Base-by-base conservation (phyloP, 1,284 basidiomycete species). In the Melampsora allii-populina region DNA sequence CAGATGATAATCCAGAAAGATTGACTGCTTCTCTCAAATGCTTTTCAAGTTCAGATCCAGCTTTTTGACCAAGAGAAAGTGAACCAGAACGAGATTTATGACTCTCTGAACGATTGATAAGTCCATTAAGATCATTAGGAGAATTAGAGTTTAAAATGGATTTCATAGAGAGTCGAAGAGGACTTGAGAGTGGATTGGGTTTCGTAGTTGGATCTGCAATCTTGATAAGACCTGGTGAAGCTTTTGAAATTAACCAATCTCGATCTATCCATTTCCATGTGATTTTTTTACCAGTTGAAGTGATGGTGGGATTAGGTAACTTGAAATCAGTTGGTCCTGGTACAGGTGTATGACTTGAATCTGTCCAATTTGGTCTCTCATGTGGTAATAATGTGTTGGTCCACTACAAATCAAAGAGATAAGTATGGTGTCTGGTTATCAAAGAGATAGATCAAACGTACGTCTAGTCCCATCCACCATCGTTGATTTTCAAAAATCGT, bases 401-500 rank as follows among this genome's bases (percentile, higher is more conserved):
- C 81, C 81, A 82, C 69, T 73, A 7, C 0, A 29, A 12, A 29
- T 12, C 3, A 68, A 14, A 29, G 29, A 42, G 1, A 33, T 17
- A 21, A 50, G 10, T 27, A 17, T 46, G 27, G 1, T 1, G 5
- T 63, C 45, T 2, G 6, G n/a, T 39, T 19, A 5, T 39, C 48
- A 58, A 69, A 27, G 48, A 29, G 53, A 42, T 27, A 42, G 14
- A 33, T 24, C 29, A 48, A 29, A 46, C 69, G 33, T 12, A 73
- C 69, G n/a, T 82, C 81, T 7, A 82, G 74, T 2, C 81, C 81
- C 53, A 82, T 78, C 81, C 81, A 82, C 81, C 81, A 82, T 3
- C 81, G 78, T 75, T 82, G 81, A 60, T 82, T 82, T 68, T 82
- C 81, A 67, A 78, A 82, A 66, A 82, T 79, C 27, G 79, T 79